These are phyloP conservation scores for Saccharomycopsis hybrid DNA, from an alignment of 1,139 yeast genomes.

Conservation along the genomic window DNA sequence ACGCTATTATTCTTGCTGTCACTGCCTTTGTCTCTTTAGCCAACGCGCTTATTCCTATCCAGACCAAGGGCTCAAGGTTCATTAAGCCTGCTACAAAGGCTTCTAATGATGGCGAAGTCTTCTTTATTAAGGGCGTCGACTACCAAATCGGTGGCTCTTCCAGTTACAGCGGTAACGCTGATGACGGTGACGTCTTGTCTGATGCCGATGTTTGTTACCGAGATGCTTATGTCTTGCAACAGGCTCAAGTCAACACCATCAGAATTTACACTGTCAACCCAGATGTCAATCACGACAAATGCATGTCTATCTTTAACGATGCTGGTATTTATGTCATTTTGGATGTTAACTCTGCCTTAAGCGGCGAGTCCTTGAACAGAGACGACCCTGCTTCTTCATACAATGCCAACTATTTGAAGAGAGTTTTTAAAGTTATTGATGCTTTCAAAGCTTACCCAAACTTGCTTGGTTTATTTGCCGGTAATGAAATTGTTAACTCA, in stretches of 20 bases:
- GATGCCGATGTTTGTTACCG: slow-evolving; percentile 68
- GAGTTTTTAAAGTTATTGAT: slow-evolving; percentile 79
- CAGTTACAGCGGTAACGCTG: slow-evolving; percentile 33
- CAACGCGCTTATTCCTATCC: slow-evolving; percentile 41
- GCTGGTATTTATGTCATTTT: slow-evolving; percentile 86
- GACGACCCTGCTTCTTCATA: slow-evolving; percentile 66
- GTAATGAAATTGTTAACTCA: slow-evolving; percentile 89
- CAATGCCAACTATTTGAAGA: slow-evolving; percentile 56
- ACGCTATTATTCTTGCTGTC: background rate
- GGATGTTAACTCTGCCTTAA: slow-evolving; percentile 77
- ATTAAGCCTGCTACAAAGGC: slow-evolving; percentile 39
- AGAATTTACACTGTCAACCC: slow-evolving; percentile 70
- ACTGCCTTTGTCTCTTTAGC: background rate
- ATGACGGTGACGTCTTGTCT: slow-evolving; percentile 63
- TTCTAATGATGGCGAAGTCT: slow-evolving; percentile 39
- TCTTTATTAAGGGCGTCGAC: slow-evolving; percentile 55
- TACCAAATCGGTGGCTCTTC: slow-evolving; percentile 74
- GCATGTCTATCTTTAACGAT: slow-evolving; percentile 78
- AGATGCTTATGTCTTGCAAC: slow-evolving; percentile 73
- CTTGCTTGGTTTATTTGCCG: slow-evolving; percentile 84
- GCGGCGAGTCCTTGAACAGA: slow-evolving; percentile 64
- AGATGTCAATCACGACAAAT: slow-evolving; percentile 72
- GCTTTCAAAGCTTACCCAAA: slow-evolving; percentile 79
- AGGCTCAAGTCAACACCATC: slow-evolving; percentile 70
- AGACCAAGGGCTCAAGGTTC: slow-evolving; percentile 40